Conservation (phyloP, 495 filamentous ascomycete species). For the Hamigera avellanea region DNA sequence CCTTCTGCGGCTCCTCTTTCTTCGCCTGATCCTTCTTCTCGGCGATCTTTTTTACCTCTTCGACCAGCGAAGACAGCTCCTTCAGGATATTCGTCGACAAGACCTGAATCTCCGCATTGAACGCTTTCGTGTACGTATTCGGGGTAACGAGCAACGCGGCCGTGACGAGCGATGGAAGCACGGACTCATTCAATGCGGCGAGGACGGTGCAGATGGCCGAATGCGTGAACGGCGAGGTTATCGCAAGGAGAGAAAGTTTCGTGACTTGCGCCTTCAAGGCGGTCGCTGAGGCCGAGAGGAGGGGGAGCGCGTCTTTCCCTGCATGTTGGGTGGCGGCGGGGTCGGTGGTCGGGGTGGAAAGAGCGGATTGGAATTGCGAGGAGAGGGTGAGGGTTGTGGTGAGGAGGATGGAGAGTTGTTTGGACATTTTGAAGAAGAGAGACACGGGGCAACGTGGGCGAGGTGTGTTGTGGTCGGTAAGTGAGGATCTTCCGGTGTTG, state of each 20-base stretch:
- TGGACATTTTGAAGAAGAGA: slow-evolving; percentile 20
- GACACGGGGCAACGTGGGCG: slow-evolving; percentile 1
- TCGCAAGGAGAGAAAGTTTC: slow-evolving; percentile 73
- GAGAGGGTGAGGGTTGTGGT: slow-evolving; percentile 21
- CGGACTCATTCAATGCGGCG: slow-evolving; percentile 48
- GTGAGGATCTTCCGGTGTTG: too few species aligned
- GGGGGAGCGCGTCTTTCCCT: slow-evolving; percentile 40
- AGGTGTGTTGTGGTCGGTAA: too few species aligned
- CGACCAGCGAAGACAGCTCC: slow-evolving; percentile 27
- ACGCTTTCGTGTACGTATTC: slow-evolving; percentile 41
- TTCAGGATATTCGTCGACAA: slow-evolving; percentile 22
- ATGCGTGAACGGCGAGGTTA: slow-evolving; percentile 74
- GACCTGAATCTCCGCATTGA: slow-evolving; percentile 39
- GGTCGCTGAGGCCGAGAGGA: slow-evolving; percentile 53
- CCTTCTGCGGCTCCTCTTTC: slow-evolving; percentile 14
- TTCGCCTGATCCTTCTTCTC: slow-evolving; percentile 13
- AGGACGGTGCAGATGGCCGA: slow-evolving; percentile 59
- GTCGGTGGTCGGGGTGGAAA: slow-evolving; percentile 14
- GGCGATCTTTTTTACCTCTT: slow-evolving; percentile 19
- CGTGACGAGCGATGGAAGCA: slow-evolving; percentile 59
- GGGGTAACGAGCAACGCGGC: slow-evolving; percentile 52
- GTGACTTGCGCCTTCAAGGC: slow-evolving; percentile 72
- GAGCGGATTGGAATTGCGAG: slow-evolving; percentile 27
- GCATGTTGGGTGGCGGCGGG: slow-evolving; percentile 10
- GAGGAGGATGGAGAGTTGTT: slow-evolving; percentile 21